phyloP scores from a whole-genome alignment of 2,329 filamentous ascomycete genomes.

The Nothomitra cinnamomea region DNA sequence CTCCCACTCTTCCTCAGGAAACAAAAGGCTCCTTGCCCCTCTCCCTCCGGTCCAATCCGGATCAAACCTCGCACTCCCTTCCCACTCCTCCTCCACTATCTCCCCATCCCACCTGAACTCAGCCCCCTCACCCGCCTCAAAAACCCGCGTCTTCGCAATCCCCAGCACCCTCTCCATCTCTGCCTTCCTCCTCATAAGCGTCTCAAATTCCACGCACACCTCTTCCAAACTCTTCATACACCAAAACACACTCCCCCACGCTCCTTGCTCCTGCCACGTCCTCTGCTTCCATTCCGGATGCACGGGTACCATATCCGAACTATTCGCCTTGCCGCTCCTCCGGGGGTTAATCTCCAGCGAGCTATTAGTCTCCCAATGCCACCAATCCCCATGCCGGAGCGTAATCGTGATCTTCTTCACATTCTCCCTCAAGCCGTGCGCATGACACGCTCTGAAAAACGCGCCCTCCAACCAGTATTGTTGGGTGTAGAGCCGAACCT shows the following conservation, averaged over 20 bases:
- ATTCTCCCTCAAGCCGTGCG: neutral
- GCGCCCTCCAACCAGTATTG: conserved; percentile 15
- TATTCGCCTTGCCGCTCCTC: conserved; percentile 6
- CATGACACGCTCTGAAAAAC: neutral
- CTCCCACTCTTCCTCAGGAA: no score
- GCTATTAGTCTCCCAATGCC: conserved; percentile 15
- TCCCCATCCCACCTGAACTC: neutral
- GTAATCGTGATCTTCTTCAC: conserved; percentile 13
- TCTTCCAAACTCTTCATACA: conserved; percentile 10
- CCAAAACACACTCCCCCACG: conserved; percentile 9
- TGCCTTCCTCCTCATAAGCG: conserved; percentile 12
- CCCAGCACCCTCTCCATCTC: conserved; percentile 11
- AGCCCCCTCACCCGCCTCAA: neutral
- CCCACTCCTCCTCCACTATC: neutral
- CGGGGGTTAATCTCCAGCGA: conserved; percentile 16
- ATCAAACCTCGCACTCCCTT: neutral
- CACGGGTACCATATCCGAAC: conserved; percentile 6
- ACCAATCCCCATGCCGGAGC: conserved; percentile 18
- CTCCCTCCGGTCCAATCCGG: neutral
- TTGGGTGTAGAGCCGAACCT: conserved; percentile 16
- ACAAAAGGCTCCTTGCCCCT: no score
- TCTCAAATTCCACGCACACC: conserved; percentile 18
- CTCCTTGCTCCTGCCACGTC: neutral
- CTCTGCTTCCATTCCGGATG: conserved; percentile 9
- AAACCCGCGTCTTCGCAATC: neutral